Evolutionary conservation across 2,329 filamentous ascomycete genomes (phyloP), one percentile per base, ranked within the genome.

Genomic region (Aspergillus hiratsukae): DNA sequence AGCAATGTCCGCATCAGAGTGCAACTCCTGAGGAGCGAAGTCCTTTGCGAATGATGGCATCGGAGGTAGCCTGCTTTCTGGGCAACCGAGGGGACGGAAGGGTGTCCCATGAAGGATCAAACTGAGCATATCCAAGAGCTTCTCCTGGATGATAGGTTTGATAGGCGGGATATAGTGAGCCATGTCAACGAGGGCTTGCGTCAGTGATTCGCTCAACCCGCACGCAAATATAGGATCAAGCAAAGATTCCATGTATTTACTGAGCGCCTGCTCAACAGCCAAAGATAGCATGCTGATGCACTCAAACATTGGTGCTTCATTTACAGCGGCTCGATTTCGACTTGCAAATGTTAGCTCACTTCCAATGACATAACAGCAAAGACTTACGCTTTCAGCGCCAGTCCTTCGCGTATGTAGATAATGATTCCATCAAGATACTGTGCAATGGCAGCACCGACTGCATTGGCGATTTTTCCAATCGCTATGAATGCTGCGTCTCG

Each of bases 111-210:
- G 96, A 1, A 99, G 83, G 3, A 97, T 93, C 61, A 93, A 86
- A 73, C 94, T 97, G 41, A 99, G 83, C 83, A 99, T 92, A 69
- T 99, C 91, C 11, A 99, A 82, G 25, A 99, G 79, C 64, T 94
- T 87, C 68, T 97, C 93, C 69, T 99, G 94, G 43, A 99, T 97
- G 6, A 86, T 92, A 2, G 89, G 83, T 70, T 96, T 94, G 56
- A 97, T 91, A 0, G 95, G 91, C 0, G 93, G 94, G 49, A 99
- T 97, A 70, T 99, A 97, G 70, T 97, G 96, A 28, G 94, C 94
- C 90, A 99, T 97, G 69, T 99, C 95, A 23, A 97, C 92, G 53
- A 99, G 80, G 2, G 95, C 95, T 71, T 97, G 92, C 0, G 93
- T 97, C 25, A 99, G 82, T 63, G 95, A 94, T 55, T 93, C 89